A percentile compares a stretch with the other conserved stretches of the same genome.
Evolutionary conservation across 495 filamentous ascomycete genomes (phyloP).

Genomic region (Annulohypoxylon moriforme): DNA sequence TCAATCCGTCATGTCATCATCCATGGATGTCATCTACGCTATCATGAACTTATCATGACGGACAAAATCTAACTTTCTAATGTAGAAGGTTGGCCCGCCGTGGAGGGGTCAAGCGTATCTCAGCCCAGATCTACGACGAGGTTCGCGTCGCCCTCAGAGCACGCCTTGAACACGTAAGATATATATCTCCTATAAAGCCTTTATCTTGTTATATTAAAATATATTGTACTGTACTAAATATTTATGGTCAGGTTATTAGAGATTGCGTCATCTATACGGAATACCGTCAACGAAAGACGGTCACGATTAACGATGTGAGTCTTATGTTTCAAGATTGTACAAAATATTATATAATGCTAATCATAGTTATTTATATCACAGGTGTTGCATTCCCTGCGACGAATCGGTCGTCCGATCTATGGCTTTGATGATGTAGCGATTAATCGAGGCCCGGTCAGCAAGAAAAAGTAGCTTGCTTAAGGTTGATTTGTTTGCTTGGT

Average conservation of each 20-base stretch:
- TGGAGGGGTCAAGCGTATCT: slow-evolving; percentile 82
- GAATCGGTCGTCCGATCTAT: slow-evolving; percentile 61
- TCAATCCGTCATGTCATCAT: background rate
- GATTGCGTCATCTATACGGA: slow-evolving; percentile 65
- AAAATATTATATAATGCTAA: slow-evolving; percentile 8
- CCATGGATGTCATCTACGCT: slow-evolving; percentile 1
- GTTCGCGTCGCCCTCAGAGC: slow-evolving; percentile 64
- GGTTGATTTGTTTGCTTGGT: background rate
- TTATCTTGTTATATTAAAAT: background rate
- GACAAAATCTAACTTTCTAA: slow-evolving; percentile 11
- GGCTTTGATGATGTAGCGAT: slow-evolving; percentile 56
- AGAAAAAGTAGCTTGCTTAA: background rate
- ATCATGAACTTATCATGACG: slow-evolving; percentile 7
- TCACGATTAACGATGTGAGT: slow-evolving; percentile 73
- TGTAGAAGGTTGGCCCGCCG: slow-evolving; percentile 80
- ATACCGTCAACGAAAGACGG: slow-evolving; percentile 65
- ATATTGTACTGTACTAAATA: slow-evolving; percentile 14
- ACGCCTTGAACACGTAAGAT: slow-evolving; percentile 65
- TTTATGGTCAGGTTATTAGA: slow-evolving; percentile 59
- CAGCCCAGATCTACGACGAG: slow-evolving; percentile 75
- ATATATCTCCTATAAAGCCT: slow-evolving; percentile 15
- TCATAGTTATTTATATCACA: slow-evolving; percentile 40
- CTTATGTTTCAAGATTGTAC: background rate
- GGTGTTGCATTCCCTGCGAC: slow-evolving; percentile 70
- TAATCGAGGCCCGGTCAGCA: background rate